Conservation (phyloP, 148 eudicot species). For the Vaccinium corymbosum region DNA sequence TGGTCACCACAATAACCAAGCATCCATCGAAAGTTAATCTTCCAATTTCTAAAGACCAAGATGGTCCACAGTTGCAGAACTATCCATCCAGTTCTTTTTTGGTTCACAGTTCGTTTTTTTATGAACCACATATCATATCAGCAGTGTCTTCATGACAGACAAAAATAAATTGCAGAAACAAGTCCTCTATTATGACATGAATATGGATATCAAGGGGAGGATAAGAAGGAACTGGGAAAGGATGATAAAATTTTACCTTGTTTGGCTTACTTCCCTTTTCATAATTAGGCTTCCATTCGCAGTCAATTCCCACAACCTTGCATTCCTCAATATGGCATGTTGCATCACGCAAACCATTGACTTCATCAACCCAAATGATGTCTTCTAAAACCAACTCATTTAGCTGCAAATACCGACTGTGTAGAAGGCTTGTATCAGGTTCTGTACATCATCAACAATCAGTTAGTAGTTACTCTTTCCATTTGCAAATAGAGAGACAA, state of each 20-base stretch:
- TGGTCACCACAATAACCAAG: neutral
- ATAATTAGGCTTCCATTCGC: conserved; percentile 97
- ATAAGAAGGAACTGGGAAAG: neutral
- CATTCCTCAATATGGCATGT: conserved; percentile 68
- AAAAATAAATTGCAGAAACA: neutral
- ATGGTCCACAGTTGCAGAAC: neutral
- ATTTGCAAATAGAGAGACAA: neutral
- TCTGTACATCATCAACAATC: conserved; percentile 37
- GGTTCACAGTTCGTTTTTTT: neutral
- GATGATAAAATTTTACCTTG: conserved; percentile 49
- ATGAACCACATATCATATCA: neutral
- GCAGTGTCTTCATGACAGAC: conserved; percentile 1
- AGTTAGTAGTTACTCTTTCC: neutral
- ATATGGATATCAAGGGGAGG: neutral
- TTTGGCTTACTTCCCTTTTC: conserved; percentile 75
- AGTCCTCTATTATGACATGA: neutral
- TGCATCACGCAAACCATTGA: conserved; percentile 57
- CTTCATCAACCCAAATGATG: conserved; percentile 80
- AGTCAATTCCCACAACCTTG: conserved; percentile 89
- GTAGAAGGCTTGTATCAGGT: conserved; percentile 41
- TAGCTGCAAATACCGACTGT: conserved; percentile 54
- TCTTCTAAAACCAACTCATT: conserved; percentile 61
- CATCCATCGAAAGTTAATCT: neutral
- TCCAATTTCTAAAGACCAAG: neutral
- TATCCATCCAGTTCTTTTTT: neutral